phyloP scores from a whole-genome alignment of 2,329 filamentous ascomycete species.

The Lachnellula occidentalis region DNA sequence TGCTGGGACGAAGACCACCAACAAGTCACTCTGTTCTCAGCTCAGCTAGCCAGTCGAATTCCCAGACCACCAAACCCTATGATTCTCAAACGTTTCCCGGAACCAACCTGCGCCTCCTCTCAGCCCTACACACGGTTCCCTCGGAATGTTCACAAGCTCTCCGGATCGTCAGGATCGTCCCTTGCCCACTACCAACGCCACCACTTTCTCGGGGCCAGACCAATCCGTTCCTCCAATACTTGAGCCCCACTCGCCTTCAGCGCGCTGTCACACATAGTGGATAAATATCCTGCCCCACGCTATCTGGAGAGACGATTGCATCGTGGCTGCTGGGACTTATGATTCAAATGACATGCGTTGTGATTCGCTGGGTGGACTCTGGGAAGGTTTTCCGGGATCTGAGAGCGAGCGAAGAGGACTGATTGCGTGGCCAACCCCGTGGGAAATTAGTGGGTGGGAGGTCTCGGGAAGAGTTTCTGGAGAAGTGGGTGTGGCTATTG shows the following conservation, averaged over 20 bases:
- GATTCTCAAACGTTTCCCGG: neutral
- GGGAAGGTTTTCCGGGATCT: slow-evolving; percentile 7
- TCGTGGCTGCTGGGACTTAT: slow-evolving; percentile 6
- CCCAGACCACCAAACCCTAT: neutral
- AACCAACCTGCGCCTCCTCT: slow-evolving; percentile 31
- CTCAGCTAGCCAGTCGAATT: neutral
- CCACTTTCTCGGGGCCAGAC: neutral
- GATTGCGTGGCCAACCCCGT: slow-evolving; percentile 17
- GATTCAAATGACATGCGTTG: slow-evolving; percentile 15
- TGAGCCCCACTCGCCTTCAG: slow-evolving; percentile 12
- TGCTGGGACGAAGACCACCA: slow-evolving; percentile 10
- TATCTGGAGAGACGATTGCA: slow-evolving; percentile 16
- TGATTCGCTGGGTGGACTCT: slow-evolving; percentile 16
- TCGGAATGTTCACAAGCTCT: neutral
- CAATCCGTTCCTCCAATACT: slow-evolving; percentile 8
- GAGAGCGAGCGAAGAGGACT: slow-evolving; percentile 9
- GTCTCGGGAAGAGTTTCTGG: slow-evolving; percentile 12
- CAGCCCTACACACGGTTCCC: slow-evolving; percentile 21
- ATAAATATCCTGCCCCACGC: slow-evolving; percentile 13
- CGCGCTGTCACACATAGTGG: slow-evolving; percentile 10
- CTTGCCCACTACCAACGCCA: neutral
- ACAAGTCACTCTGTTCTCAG: slow-evolving; percentile 1
- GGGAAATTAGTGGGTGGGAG: slow-evolving; percentile 16
- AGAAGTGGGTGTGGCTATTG: slow-evolving; percentile 15
- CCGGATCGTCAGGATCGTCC: neutral